Base-by-base conservation (phyloP, 352 stramenopile genomes). In the Phytophthora cryptogea region DNA sequence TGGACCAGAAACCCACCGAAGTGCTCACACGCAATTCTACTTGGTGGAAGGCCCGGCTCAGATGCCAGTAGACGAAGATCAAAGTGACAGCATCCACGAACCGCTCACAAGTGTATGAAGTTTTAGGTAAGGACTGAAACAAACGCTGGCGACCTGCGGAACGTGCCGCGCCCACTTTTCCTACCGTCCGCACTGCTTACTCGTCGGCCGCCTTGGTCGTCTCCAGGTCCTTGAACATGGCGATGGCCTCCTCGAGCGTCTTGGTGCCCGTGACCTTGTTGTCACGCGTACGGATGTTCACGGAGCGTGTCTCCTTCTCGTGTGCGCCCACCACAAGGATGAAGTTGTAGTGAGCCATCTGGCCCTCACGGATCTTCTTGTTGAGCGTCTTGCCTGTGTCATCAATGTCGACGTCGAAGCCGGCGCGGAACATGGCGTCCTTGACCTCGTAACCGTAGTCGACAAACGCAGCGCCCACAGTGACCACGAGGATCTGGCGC, bases 311-410 rank as follows among this genome's bases (percentile, higher is more conserved):
- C 50, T 92, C 83, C 27, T 94, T 75, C 63, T 99, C 97, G 36
- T 87, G 72, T 52, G 94, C 86, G 41, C 97, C 97, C 48, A 99
- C 96, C 17, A 99, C 94, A 31, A 99, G 78, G 58, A 99, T 98
- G 66, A 98, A 99, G 81, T 99, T 99, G 75, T 98, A 99, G 70
- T 99, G 96, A 10, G 88, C 92, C 55, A 99, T 72, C 76, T 99
- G 95, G 0, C 94, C 97, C 64, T 98, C 95, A 33, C 95, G 87
- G 26, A 99, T 96, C 80, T 99, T 99, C 86, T 99, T 99, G 72
- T 98, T 98, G 48, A 99, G 88, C 16, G 95, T 99, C 65, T 97
- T 95, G 68, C 89, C 96, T 23, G 89, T 94, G 36, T 95, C 73
- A 68, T 99, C 97, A 26, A 98, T 91, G 62, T 99, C 96, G 32